phyloP scores from a whole-genome alignment of 1,284 basidiomycete genomes.

The Sparassis latifolia region DNA sequence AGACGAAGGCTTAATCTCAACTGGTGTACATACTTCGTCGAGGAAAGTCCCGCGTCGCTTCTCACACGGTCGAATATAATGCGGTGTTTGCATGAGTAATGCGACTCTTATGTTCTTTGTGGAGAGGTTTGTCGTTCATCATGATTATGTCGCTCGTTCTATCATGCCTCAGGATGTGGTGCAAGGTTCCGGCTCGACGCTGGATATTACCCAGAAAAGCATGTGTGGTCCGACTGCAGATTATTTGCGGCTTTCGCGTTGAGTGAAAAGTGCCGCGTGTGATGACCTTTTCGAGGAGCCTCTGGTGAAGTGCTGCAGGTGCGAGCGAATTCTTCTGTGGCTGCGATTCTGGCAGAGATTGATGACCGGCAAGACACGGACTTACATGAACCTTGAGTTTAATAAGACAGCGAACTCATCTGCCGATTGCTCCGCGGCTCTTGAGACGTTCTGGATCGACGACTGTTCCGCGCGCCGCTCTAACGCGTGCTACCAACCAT shows the following conservation, averaged over 20 bases:
- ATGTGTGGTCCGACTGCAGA: background rate
- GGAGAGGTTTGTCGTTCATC: no score
- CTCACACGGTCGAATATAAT: slow-evolving; percentile 5
- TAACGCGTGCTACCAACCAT: slow-evolving; percentile 12
- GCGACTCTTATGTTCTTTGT: no score
- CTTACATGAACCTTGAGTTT: background rate
- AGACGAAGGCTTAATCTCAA: slow-evolving; percentile 6
- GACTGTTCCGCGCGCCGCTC: background rate
- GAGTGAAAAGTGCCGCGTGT: no score
- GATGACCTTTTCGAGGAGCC: slow-evolving; percentile 7
- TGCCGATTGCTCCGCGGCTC: slow-evolving; percentile 2
- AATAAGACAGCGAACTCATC: no score
- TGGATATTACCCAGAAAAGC: background rate
- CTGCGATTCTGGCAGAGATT: slow-evolving; percentile 10
- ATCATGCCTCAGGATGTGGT: no score
- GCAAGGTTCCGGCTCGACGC: no score
- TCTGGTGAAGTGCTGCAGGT: background rate
- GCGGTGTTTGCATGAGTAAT: no score
- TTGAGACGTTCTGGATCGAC: slow-evolving; percentile 9
- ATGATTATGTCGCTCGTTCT: no score
- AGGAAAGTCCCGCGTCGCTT: slow-evolving; percentile 2
- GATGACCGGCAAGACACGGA: slow-evolving; percentile 6
- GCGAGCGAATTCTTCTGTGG: slow-evolving; percentile 2
- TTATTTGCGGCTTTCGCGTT: background rate
- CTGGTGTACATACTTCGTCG: slow-evolving; percentile 9